Conservation (phyloP, 148 eudicot species). For the Chenopodium formosanum region DNA sequence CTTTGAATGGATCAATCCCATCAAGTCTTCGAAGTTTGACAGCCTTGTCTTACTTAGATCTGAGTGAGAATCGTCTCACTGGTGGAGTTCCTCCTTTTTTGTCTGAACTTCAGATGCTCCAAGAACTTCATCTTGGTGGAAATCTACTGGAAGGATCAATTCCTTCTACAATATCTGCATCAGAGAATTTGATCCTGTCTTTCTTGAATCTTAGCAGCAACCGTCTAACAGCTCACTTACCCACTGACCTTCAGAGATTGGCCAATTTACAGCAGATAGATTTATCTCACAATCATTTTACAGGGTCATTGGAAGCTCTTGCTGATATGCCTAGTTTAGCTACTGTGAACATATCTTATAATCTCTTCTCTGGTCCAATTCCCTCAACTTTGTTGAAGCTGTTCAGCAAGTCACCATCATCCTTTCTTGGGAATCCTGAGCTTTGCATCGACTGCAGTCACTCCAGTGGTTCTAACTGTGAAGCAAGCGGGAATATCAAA, state of each 20-base stretch:
- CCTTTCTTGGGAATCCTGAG: constrained; percentile 51
- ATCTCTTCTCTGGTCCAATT: constrained; percentile 60
- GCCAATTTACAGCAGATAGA: constrained; percentile 50
- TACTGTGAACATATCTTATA: constrained; percentile 53
- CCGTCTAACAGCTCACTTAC: constrained; percentile 53
- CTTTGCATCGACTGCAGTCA: constrained; percentile 46
- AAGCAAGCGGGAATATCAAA: constrained; percentile 25
- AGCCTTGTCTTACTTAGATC: constrained; percentile 37
- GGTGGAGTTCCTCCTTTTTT: constrained; percentile 60
- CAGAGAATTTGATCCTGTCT: constrained; percentile 33
- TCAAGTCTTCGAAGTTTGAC: constrained; percentile 42
- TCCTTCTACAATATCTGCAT: constrained; percentile 45
- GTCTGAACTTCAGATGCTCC: constrained; percentile 42
- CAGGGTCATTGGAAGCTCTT: constrained; percentile 51
- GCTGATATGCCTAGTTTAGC: constrained; percentile 35
- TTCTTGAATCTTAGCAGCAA: constrained; percentile 57
- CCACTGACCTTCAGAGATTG: constrained; percentile 39
- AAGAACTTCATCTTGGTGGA: constrained; percentile 55
- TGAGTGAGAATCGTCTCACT: constrained; percentile 55
- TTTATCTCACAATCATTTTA: constrained; percentile 55
- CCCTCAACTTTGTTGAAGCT: constrained; percentile 43
- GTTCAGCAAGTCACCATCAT: constrained; percentile 40
- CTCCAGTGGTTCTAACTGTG: constrained; percentile 31
- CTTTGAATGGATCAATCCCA: constrained; percentile 56
- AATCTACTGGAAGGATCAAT: constrained; percentile 59